These are phyloP conservation scores for Phytophthora pisi DNA, from an alignment of 352 stramenopile species.

Conservation along the genomic window DNA sequence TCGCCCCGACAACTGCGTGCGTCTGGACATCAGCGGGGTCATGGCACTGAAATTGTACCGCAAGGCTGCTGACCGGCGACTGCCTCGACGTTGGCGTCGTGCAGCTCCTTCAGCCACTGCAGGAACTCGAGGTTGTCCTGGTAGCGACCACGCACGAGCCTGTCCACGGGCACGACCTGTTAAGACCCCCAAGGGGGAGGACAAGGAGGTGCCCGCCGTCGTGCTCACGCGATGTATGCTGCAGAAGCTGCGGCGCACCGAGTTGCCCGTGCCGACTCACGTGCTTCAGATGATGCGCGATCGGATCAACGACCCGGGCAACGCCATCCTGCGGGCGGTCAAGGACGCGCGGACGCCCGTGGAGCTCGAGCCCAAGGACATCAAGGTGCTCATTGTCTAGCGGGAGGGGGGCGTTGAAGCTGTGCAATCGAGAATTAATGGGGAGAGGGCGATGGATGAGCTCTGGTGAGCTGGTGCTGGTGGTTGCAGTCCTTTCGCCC, in stretches of 20 bases:
- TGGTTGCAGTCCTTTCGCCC: not conserved
- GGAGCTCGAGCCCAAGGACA: constrained; percentile 26
- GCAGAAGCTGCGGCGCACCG: constrained; percentile 32
- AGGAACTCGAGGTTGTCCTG: constrained; percentile 99
- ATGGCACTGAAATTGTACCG: constrained; percentile 42
- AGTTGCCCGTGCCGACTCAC: constrained; percentile 31
- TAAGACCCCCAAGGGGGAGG: constrained; percentile 23
- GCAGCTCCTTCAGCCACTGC: constrained; percentile 96
- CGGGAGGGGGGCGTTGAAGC: not conserved
- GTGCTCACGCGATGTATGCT: constrained; percentile 35
- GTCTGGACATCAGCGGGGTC: constrained; percentile 37
- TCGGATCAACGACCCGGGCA: constrained; percentile 36
- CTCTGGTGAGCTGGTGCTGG: not conserved
- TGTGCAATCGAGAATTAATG: not conserved
- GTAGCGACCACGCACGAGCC: constrained; percentile 94
- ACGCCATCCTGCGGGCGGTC: constrained; percentile 35
- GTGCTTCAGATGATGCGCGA: constrained; percentile 39
- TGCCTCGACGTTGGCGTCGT: constrained; percentile 25
- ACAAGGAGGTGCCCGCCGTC: constrained; percentile 34
- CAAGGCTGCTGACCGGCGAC: constrained; percentile 34
- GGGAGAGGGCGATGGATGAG: not conserved
- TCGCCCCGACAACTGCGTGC: constrained; percentile 29
- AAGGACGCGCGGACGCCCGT: constrained; percentile 22
- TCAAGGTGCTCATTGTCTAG: constrained; percentile 20
- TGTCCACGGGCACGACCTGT: constrained; percentile 24